Conservation (phyloP, 2,329 filamentous ascomycete genomes). For the Penicillium sumatraense region DNA sequence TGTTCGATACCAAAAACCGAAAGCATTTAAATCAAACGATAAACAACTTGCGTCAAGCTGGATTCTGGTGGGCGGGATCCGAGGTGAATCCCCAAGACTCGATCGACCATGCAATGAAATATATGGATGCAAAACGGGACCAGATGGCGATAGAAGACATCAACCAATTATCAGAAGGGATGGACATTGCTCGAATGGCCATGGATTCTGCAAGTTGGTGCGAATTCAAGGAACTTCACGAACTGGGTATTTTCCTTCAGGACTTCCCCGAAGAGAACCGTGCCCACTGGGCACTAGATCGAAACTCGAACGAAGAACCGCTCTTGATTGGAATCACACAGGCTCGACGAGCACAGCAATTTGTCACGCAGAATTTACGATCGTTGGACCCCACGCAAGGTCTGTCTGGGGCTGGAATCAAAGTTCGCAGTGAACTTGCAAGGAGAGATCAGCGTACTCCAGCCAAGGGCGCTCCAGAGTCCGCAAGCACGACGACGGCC, state of each 20-base stretch:
- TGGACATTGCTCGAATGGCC: conserved; percentile 67
- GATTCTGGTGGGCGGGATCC: conserved; percentile 85
- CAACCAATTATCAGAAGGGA: conserved; percentile 63
- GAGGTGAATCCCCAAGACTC: conserved; percentile 67
- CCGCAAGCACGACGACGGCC: conserved; percentile 13
- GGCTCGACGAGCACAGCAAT: conserved; percentile 59
- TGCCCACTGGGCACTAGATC: conserved; percentile 70
- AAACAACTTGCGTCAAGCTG: conserved; percentile 78
- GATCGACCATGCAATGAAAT: conserved; percentile 68
- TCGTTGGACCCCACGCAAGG: conserved; percentile 43
- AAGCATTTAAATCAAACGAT: conserved; percentile 71
- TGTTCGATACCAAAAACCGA: conserved; percentile 78
- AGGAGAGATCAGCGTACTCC: conserved; percentile 20
- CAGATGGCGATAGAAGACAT: conserved; percentile 66
- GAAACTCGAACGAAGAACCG: conserved; percentile 44
- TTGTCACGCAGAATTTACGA: conserved; percentile 50
- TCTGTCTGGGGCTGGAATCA: conserved; percentile 47
- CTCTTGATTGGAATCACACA: conserved; percentile 63
- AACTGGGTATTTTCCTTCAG: conserved; percentile 75
- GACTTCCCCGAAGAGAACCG: conserved; percentile 67
- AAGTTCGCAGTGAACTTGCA: conserved; percentile 35
- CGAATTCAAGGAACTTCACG: conserved; percentile 71
- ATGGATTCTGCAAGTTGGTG: conserved; percentile 66
- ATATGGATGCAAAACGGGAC: conserved; percentile 66
- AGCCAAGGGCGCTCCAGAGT: conserved; percentile 23